phyloP scores from a whole-genome alignment of 441 rosid species.

The Cnidoscolus chayamansa region DNA sequence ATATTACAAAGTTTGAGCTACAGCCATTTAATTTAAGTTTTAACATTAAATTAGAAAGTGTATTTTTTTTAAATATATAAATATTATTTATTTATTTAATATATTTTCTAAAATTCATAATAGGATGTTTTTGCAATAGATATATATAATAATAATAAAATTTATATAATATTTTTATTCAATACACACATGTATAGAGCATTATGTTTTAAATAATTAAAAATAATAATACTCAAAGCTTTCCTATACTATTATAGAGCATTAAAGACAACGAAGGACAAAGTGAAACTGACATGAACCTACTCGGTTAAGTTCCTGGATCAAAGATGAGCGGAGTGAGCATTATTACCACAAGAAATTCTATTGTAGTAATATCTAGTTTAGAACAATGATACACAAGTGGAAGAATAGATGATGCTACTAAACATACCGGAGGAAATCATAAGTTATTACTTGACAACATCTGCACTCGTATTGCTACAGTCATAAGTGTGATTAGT shows the following conservation, averaged over 20 bases:
- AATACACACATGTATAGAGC: too few relatives aligned
- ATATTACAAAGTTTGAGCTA: too few relatives aligned
- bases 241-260: background rate
- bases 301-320: background rate
- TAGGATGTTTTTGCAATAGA: too few relatives aligned
- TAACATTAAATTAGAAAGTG: too few relatives aligned
- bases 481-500: conserved; percentile 22
- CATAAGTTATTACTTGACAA: conserved; percentile 16
- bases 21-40: too few relatives aligned
- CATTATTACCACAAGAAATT: background rate
- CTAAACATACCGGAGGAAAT: conserved; percentile 9
- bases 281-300: background rate
- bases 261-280: background rate
- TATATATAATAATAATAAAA: too few relatives aligned
- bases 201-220: too few relatives aligned
- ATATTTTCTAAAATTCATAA: too few relatives aligned
- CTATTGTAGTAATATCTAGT: conserved; percentile 17
- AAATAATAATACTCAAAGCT: background rate
- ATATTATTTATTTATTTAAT: too few relatives aligned
- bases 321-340: background rate
- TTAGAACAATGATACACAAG: conserved; percentile 27
- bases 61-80: too few relatives aligned
- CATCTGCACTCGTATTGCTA: conserved; percentile 23
- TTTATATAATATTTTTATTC: too few relatives aligned
- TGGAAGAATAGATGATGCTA: conserved; percentile 21